Evolutionary conservation across 2,329 filamentous ascomycete genomes (phyloP), one percentile per base, ranked within the genome.

Genomic region (Massarina eburnea): DNA sequence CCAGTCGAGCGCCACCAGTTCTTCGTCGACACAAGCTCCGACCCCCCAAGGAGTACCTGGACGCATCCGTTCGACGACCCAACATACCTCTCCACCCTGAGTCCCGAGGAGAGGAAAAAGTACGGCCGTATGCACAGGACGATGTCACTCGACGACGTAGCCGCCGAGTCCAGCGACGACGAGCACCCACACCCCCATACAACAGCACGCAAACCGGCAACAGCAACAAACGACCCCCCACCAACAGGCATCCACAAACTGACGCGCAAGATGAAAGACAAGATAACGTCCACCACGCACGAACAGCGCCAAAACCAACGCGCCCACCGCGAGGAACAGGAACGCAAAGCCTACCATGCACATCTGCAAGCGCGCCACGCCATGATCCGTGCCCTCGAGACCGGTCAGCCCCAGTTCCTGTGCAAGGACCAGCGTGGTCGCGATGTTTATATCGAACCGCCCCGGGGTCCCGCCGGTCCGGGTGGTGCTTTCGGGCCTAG

Each of bases 11-110:
- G 76, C 15, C 82, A 84, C 57, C 81, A 84, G 56, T 85, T 83
- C 75, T 84, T 82, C 65, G 81, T 84, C 57, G 78, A 84, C 64
- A 84, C 80, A 1, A 75, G 57, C 22, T 64, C 71, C 21, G 66
- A 76, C 10, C 81, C 81, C 1, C 80, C 80, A 0, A 75, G 79
- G 37, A 78, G 76, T 45, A 82, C 81, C 54, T 84, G 82, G 82
- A 73, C 76, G 35, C 82, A 84, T 58, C 81, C 82, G 0, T 79
- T 82, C 61, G 82, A 84, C 56, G 81, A 83, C 57, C 74, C 78
- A 2, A 54, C 74, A 40, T 83, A 77, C 58, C 67, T 84, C 20
- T 58, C 58, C 22, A 74, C 74, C 0, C 69, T 84, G 0, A 62
- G 73, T 0, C 61, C 72, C 0, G 66, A 74, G 39, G 79, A 83